Base-by-base conservation (phyloP, 2,329 filamentous ascomycete genomes). In the Nothomitra cinnamomea region DNA sequence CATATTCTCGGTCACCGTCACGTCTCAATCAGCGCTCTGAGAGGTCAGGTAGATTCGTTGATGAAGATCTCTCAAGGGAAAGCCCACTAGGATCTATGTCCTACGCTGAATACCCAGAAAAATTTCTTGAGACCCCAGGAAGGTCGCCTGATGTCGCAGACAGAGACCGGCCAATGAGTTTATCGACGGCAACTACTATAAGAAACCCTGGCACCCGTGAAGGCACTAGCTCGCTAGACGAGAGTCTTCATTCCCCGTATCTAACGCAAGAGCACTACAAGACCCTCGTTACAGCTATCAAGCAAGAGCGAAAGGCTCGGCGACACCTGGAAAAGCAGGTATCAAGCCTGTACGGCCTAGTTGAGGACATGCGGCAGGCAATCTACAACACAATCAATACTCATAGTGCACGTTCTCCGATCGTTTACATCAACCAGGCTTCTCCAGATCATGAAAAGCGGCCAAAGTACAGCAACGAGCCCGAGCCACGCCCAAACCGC, bases 301-400 rank as follows among this genome's bases (percentile, higher is more conserved):
- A 49, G 32, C 45, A 22, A 17, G 45, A 49, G 24, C 45, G 32
- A 28, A 49, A 49, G 24, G 45, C 45, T 49, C 45, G 45, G 15
- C 45, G 24, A 35, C 25, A 17, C n/a, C 45, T 49, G 12, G 45
- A 49, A 15, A 32, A 17, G 32, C 45, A 49, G 10, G 45, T 49
- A 35, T 49, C 45, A 17, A 49, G 13, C n/a, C 8, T 49, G 19
- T 19, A 49, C 13, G 19, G 24, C 45, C 15, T 49, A 17, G 19
- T 49, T 24, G 45, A 49, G n/a, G 24, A 49, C 12, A 49, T 49
- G 45, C 45, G 45, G n/a, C 24, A 17, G 3, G 45, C 24, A 35
- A 28, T 24, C 12, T 35, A 49, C 32, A 49, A 2, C 45, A 35
- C 10, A 8, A 17, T 17, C 19, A 49, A 19, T 28, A 49, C n/a